Evolutionary conservation across 1,139 yeast genomes (phyloP).

Genomic region (Protomyces pachydermus): DNA sequence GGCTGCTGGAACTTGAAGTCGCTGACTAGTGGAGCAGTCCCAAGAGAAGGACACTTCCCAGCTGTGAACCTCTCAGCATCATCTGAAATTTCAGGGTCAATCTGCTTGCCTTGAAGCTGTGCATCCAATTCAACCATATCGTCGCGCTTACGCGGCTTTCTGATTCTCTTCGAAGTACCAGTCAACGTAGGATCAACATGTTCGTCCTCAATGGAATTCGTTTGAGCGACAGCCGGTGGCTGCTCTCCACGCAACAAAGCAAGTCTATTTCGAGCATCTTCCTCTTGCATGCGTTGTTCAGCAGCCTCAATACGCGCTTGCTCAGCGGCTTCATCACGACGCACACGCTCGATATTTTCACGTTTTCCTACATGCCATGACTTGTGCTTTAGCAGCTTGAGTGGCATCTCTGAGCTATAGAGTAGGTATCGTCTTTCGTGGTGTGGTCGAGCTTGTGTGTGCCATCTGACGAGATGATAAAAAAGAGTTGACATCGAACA

Average conservation of each 20-base stretch:
- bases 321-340: conserved; percentile 37
- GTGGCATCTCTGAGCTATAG: conserved; percentile 34
- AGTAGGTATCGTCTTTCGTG: too few species aligned
- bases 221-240: neutral
- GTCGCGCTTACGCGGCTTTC: neutral
- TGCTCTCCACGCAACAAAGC: neutral
- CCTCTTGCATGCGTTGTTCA: conserved; percentile 23
- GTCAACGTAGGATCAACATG: neutral
- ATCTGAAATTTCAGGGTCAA: neutral
- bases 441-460: too few species aligned
- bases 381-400: conserved; percentile 35
- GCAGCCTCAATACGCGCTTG: conserved; percentile 30
- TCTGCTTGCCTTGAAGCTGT: neutral
- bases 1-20: neutral
- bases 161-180: neutral
- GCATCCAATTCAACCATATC: neutral
- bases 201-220: neutral
- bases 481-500: too few species aligned
- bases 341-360: conserved; percentile 37
- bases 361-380: conserved; percentile 38
- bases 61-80: neutral
- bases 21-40: neutral
- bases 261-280: conserved; percentile 2
- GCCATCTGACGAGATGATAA: too few species aligned
- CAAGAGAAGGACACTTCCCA: too few species aligned